Conservation (phyloP, 129 eudicot species). For the Cynara cardunculus region DNA sequence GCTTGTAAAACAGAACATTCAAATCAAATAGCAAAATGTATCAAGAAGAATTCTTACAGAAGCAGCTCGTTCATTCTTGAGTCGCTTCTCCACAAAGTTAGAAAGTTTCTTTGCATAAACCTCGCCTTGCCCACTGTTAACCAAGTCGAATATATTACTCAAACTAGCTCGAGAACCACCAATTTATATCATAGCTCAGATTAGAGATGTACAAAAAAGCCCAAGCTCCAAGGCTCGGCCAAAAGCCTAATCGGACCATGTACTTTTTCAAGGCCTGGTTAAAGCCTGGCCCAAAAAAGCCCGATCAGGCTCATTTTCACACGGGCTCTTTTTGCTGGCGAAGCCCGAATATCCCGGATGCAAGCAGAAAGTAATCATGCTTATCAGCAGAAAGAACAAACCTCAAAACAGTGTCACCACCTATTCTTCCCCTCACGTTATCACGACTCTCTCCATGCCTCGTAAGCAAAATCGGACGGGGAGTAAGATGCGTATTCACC, state of each 20-base stretch:
- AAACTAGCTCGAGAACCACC: neutral
- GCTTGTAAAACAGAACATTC: neutral
- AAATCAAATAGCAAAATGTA: neutral
- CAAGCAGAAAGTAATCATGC: neutral
- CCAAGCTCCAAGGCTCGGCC: neutral
- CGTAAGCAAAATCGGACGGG: slow-evolving; percentile 92
- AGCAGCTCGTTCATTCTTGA: slow-evolving; percentile 83
- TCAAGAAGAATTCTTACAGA: slow-evolving; percentile 54
- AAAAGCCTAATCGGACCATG: too few relatives aligned
- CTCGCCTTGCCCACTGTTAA: slow-evolving; percentile 87
- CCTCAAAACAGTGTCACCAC: slow-evolving; percentile 92
- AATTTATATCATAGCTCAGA: neutral
- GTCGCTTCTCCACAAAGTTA: slow-evolving; percentile 89
- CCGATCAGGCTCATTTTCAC: neutral
- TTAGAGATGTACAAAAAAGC: neutral
- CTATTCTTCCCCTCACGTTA: slow-evolving; percentile 93
- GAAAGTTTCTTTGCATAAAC: slow-evolving; percentile 91
- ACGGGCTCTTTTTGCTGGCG: neutral
- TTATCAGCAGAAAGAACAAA: slow-evolving; percentile 18
- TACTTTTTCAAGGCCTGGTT: too few relatives aligned
- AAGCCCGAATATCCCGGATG: neutral
- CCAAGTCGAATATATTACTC: slow-evolving; percentile 6
- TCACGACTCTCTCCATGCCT: slow-evolving; percentile 93
- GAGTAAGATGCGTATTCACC: slow-evolving; percentile 94
- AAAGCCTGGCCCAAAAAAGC: too few relatives aligned